A percentile compares a stretch with the other conserved stretches of the same genome.
Conservation (phyloP, 2,329 filamentous ascomycete species). For the Calonectria hongkongensis region DNA sequence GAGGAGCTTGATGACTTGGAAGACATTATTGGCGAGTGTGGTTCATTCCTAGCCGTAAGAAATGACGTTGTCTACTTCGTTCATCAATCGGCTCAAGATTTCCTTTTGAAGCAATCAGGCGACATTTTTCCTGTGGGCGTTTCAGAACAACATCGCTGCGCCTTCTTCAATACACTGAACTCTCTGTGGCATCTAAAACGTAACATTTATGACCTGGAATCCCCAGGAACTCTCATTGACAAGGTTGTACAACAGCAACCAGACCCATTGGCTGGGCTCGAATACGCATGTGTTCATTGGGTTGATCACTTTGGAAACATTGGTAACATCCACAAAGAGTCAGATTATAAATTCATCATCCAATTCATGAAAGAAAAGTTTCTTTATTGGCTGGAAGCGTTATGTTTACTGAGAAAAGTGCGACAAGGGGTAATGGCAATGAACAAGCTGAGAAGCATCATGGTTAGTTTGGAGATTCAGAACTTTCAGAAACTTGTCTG, state of each 20-base stretch:
- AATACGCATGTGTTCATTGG: conserved; percentile 50
- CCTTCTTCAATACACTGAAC: conserved; percentile 60
- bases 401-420: not conserved
- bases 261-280: conserved; percentile 39
- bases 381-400: conserved; percentile 65
- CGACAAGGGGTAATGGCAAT: not conserved
- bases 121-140: conserved; percentile 57
- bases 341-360: not conserved
- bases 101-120: conserved; percentile 55
- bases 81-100: conserved; percentile 68
- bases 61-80: conserved; percentile 59
- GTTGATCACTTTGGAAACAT: conserved; percentile 39
- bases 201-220: conserved; percentile 59
- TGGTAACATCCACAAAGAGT: not conserved
- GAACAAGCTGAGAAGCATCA: not conserved
- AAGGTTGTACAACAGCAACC: conserved; percentile 37
- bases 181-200: conserved; percentile 56
- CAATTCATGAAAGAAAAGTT: not conserved
- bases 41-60: conserved; percentile 63
- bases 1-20: conserved; percentile 44
- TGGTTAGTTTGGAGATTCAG: not conserved
- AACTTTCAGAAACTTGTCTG: not conserved
- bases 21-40: conserved; percentile 58
- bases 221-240: conserved; percentile 38
- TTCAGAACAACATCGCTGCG: conserved; percentile 52